phyloP scores from a whole-genome alignment of 768 basidiomycete genomes.

The Hirschioporus abietinus region DNA sequence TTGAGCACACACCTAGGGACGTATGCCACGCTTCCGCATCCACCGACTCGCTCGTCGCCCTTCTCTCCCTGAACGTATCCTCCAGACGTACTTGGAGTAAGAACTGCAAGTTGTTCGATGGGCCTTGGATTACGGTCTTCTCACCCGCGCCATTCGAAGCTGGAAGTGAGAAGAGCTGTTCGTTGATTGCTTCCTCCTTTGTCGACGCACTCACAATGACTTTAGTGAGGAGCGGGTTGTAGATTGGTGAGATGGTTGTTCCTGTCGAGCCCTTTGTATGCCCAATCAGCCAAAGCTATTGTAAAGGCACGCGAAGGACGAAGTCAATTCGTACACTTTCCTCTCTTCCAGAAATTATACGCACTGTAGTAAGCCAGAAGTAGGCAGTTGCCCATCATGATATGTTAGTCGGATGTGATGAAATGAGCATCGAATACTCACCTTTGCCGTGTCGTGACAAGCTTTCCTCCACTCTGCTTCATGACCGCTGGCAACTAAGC shows the following conservation, averaged over 20 bases:
- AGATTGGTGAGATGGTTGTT: conserved; percentile 45
- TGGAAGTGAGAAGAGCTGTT: conserved; percentile 28
- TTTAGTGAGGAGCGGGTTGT: conserved; percentile 58
- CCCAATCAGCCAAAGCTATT: background rate
- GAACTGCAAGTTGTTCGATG: conserved; percentile 55
- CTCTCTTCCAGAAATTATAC: conserved; percentile 34
- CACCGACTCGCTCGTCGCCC: background rate
- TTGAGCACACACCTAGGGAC: background rate
- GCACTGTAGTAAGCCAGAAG: conserved; percentile 55
- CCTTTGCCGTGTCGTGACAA: conserved; percentile 38
- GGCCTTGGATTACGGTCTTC: conserved; percentile 40
- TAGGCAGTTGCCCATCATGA: conserved; percentile 33
- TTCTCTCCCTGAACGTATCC: conserved; percentile 26
- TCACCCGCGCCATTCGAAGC: conserved; percentile 15
- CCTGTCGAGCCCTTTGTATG: conserved; percentile 40
- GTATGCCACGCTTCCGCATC: background rate
- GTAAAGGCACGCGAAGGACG: no score
- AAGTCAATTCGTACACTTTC: conserved; percentile 54
- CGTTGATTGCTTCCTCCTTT: conserved; percentile 39
- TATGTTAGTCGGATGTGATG: background rate
- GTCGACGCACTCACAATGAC: conserved; percentile 45
- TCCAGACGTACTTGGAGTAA: conserved; percentile 40
- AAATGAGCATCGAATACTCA: conserved; percentile 17
- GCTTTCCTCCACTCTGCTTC: conserved; percentile 33
- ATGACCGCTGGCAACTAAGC: conserved; percentile 47